phyloP scores from a whole-genome alignment of 2,329 filamentous ascomycete genomes.

The Aspergillus ochraceoroseus region DNA sequence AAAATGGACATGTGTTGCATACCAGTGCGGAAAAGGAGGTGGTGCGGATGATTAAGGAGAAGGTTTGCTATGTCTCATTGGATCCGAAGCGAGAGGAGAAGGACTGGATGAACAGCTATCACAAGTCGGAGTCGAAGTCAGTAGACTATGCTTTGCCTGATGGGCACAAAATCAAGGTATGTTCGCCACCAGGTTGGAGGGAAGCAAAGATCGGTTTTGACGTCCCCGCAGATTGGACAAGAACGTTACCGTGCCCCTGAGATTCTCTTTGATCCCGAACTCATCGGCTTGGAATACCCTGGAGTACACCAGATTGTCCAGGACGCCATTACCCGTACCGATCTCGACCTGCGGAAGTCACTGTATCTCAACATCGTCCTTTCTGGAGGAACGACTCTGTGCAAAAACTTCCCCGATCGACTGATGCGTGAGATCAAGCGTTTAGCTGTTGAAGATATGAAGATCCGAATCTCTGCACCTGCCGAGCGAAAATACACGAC shows the following conservation, averaged over 20 bases:
- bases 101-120: slow-evolving; percentile 71
- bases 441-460: slow-evolving; percentile 96
- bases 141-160: slow-evolving; percentile 88
- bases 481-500: slow-evolving; percentile 98
- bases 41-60: slow-evolving; percentile 96
- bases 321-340: slow-evolving; percentile 89
- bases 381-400: slow-evolving; percentile 91
- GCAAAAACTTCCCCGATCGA: slow-evolving; percentile 92
- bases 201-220: slow-evolving; percentile 2
- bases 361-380: slow-evolving; percentile 96
- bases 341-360: slow-evolving; percentile 89
- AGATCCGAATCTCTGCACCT: slow-evolving; percentile 97
- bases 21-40: slow-evolving; percentile 99
- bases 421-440: slow-evolving; percentile 87
- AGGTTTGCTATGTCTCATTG: slow-evolving; percentile 80
- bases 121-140: slow-evolving; percentile 71
- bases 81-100: slow-evolving; percentile 94
- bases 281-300: slow-evolving; percentile 94
- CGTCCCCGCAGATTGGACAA: slow-evolving; percentile 65
- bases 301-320: slow-evolving; percentile 97
- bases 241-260: slow-evolving; percentile 95
- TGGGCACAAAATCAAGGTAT: slow-evolving; percentile 84
- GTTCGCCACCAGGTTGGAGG: slow-evolving; percentile 5
- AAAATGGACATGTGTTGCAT: slow-evolving; percentile 90
- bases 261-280: slow-evolving; percentile 94